A percentile compares a stretch with the other conserved stretches of the same genome.
phyloP scores from a whole-genome alignment of 805 yeast genomes.

The Teunomyces barrocoloradensis region DNA sequence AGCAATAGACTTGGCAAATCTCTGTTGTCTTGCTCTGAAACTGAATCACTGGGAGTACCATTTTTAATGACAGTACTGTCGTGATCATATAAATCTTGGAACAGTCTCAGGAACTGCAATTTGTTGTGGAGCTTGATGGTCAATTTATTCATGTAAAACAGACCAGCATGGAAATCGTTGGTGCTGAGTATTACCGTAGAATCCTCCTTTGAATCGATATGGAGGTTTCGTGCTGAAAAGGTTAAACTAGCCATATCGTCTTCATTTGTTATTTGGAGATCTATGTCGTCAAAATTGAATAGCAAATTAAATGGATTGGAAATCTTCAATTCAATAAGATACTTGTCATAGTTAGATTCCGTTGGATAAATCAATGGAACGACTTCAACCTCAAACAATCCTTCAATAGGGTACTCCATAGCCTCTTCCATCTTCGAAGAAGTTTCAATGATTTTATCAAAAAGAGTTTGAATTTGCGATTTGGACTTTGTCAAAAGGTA shows the following conservation, averaged over 20 bases:
- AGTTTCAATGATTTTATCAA: slow-evolving; percentile 16
- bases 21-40: not conserved
- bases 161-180: slow-evolving; percentile 31
- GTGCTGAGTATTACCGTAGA: slow-evolving; percentile 20
- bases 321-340: slow-evolving; percentile 35
- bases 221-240: slow-evolving; percentile 10
- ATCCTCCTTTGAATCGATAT: slow-evolving; percentile 4
- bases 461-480: slow-evolving; percentile 14
- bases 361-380: slow-evolving; percentile 36
- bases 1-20: slow-evolving; percentile 4
- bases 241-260: slow-evolving; percentile 6
- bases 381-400: slow-evolving; percentile 35
- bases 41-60: not conserved
- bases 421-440: slow-evolving; percentile 16
- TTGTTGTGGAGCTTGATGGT: slow-evolving; percentile 15
- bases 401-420: slow-evolving; percentile 29
- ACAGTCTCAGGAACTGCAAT: slow-evolving; percentile 16
- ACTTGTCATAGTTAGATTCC: slow-evolving; percentile 26
- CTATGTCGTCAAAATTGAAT: slow-evolving; percentile 20
- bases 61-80: slow-evolving; percentile 4
- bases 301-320: slow-evolving; percentile 26
- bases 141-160: slow-evolving; percentile 23
- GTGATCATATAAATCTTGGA: slow-evolving; percentile 5
- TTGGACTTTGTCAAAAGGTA: slow-evolving; percentile 20
- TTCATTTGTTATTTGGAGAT: slow-evolving; percentile 17